Base-by-base conservation (phyloP, 345 rosid species). In the Lagerstroemia speciosa region DNA sequence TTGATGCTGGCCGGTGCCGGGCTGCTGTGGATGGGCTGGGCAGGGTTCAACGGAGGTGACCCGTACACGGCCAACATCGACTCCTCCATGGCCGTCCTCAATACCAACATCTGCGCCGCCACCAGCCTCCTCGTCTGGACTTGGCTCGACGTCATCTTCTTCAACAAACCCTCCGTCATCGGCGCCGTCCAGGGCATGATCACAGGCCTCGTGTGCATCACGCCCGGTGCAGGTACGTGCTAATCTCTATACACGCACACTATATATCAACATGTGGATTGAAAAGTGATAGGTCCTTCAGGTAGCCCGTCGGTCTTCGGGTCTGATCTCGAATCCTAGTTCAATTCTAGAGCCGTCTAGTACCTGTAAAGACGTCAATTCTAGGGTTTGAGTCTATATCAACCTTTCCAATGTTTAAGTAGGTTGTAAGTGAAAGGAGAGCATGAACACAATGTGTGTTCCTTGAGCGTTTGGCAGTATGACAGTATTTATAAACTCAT, bases 11-110 rank as follows among this genome's bases (percentile, higher is more conserved):
- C 69, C 0, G 84, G 81, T 65, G 84, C 84, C 43, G 84, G 84
- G 14, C 53, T 81, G 53, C 64, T 81, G 55, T 81, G 84, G 84
- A 73, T 81, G 79, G 84, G 84, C 19, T 81, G 84, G 81, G 74
- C 84, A 2, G 84, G 84, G 27, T 81, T 81, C 81, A 81, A 81
- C 40, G 84, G 84, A 12, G 84, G 81, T 38, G 81, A 75, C 55
- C 84, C 84, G 2, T 81, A 72, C 27, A 9, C 69, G 2, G 78
- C 79, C 8, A 75, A 73, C 74, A 61, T 67, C 10, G 81, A 77
- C 66, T 75, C 84, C 19, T 81, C 84, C 0, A 58, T 81, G 66
- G 84, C 84, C 8, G 74, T 78, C 27, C 41, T 81, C 29, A 78
- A 81, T 80, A 81, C 84, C 53, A 78, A 81, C 71, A 62, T 78